Conservation (phyloP, 768 basidiomycete genomes). For the Naganishia kalamii region DNA sequence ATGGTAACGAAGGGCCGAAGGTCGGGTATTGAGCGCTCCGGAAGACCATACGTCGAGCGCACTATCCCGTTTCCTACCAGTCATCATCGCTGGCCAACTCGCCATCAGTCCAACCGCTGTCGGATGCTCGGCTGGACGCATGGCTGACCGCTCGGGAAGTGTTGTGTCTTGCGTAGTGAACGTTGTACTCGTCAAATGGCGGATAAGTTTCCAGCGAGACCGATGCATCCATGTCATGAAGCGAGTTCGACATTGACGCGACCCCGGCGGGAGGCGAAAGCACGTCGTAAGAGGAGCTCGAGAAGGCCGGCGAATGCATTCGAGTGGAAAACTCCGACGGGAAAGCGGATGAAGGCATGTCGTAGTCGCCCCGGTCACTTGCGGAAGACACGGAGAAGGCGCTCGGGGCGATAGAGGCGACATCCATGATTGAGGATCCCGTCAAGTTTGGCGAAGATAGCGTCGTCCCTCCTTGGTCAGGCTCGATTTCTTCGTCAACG, state of each 20-base stretch:
- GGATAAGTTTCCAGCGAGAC: slow-evolving; percentile 2
- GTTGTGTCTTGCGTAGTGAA: neutral
- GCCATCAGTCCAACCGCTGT: slow-evolving; percentile 5
- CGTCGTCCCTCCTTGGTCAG: neutral
- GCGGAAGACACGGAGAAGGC: neutral
- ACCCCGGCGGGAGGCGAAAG: neutral
- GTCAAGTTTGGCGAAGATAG: neutral
- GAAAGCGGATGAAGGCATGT: neutral
- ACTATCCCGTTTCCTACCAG: neutral
- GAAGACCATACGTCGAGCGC: too few relatives aligned
- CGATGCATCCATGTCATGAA: slow-evolving; percentile 1
- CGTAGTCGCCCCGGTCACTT: neutral
- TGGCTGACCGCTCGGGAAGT: neutral
- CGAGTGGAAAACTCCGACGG: neutral
- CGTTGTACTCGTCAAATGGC: slow-evolving; percentile 5
- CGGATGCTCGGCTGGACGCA: neutral
- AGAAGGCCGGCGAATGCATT: slow-evolving; percentile 1
- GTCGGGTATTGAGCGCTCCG: too few relatives aligned
- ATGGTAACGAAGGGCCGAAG: too few relatives aligned
- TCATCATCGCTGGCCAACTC: neutral
- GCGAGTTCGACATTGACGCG: slow-evolving; percentile 1
- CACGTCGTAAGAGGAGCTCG: neutral
- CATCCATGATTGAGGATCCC: neutral
- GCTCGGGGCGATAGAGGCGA: neutral
- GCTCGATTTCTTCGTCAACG: neutral